phyloP scores from a whole-genome alignment of 164 flowering plant genomes.

The Magnolia sinica region DNA sequence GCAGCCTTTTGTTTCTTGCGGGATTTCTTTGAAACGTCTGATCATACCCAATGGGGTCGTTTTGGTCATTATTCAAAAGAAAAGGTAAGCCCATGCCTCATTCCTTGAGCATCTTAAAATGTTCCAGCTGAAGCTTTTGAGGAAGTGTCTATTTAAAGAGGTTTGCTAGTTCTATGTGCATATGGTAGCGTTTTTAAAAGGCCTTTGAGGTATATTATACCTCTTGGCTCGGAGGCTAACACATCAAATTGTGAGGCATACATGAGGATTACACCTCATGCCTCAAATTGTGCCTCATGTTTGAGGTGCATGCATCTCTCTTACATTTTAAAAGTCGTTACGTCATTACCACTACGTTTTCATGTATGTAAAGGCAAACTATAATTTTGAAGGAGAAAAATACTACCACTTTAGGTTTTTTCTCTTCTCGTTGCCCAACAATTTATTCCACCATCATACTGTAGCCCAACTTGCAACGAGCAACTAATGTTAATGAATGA shows the following conservation, averaged over 20 bases:
- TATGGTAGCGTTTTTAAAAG: background rate
- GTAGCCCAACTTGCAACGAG: too few relatives aligned
- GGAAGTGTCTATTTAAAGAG: too few relatives aligned
- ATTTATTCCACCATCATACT: background rate
- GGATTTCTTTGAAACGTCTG: constrained; percentile 96
- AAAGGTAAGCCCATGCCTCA: constrained; percentile 42
- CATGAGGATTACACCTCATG: background rate
- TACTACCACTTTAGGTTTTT: background rate
- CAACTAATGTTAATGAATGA: too few relatives aligned
- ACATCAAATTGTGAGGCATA: background rate
- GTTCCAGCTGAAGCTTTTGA: background rate
- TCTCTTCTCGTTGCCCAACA: background rate
- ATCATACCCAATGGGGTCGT: constrained; percentile 96
- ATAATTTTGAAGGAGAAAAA: background rate
- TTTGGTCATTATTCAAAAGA: constrained; percentile 66
- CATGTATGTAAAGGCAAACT: background rate
- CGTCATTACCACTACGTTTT: background rate
- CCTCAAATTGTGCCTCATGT: background rate
- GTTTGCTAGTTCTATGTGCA: background rate
- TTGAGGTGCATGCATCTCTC: background rate
- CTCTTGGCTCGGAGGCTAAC: background rate
- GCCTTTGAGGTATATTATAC: background rate
- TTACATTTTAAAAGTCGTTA: background rate
- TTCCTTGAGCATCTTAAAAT: background rate
- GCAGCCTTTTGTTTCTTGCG: constrained; percentile 95